A percentile compares a stretch with the other conserved stretches of the same genome.
Conservation (phyloP, 345 rosid species). For the Eutrema japonicum region DNA sequence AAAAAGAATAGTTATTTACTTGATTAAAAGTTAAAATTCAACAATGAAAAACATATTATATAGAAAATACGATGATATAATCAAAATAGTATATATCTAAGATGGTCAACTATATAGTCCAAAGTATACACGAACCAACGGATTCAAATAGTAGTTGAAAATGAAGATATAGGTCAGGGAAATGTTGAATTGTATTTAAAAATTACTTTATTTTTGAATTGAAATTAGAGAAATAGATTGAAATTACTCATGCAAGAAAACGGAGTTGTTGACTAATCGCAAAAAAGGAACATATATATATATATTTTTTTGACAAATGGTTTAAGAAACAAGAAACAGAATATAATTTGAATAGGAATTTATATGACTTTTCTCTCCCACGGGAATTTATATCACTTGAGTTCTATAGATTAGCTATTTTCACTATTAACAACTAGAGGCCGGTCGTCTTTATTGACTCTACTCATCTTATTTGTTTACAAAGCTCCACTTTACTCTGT, state of each 20-base stretch:
- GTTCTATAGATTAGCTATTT: conserved; percentile 33
- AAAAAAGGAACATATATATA: background rate
- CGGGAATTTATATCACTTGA: conserved; percentile 14
- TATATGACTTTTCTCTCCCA: conserved; percentile 8
- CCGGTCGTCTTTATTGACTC: conserved; percentile 45
- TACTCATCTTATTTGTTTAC: conserved; percentile 26
- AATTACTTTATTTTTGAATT: background rate
- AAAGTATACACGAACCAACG: too few species aligned
- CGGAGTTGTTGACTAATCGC: conserved; percentile 4
- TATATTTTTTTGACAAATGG: too few species aligned
- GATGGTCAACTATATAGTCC: background rate
- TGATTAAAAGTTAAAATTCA: background rate
- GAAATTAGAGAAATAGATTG: background rate
- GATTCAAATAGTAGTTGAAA: too few species aligned
- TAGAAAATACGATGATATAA: background rate
- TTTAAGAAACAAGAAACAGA: background rate
- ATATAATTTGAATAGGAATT: background rate
- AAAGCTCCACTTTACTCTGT: conserved; percentile 26
- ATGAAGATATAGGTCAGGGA: too few species aligned
- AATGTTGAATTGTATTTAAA: background rate
- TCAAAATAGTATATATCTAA: background rate
- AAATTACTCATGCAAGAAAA: background rate
- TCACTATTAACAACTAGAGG: conserved; percentile 34
- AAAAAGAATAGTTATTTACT: background rate
- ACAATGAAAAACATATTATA: background rate